Conservation (phyloP, 2,329 filamentous ascomycete species). For the Stagonosporopsis rhizophila region DNA sequence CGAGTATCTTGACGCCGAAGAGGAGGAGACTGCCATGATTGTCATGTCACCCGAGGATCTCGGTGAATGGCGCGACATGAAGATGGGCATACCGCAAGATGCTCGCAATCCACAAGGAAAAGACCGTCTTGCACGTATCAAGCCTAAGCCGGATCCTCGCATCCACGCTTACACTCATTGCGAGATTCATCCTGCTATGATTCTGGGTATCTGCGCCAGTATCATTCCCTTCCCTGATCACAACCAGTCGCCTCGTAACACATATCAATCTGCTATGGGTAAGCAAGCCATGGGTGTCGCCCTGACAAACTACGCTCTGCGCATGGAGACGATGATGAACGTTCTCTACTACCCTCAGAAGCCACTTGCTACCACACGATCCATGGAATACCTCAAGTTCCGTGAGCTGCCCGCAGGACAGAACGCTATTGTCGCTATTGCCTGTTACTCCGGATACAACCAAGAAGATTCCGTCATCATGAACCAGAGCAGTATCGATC, state of each 20-base stretch:
- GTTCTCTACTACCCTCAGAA: constrained; percentile 99
- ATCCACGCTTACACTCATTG: constrained; percentile 97
- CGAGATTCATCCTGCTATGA: constrained; percentile 99
- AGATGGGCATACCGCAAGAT: constrained; percentile 51
- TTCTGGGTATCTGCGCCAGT: constrained; percentile 95
- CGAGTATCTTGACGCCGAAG: constrained; percentile 96
- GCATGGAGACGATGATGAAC: constrained; percentile 99
- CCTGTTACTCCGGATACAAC: constrained; percentile 98
- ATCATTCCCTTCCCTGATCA: constrained; percentile 99
- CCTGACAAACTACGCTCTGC: constrained; percentile 93
- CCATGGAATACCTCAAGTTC: constrained; percentile 99
- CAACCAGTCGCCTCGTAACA: constrained; percentile 98
- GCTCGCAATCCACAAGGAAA: constrained; percentile 63
- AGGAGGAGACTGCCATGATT: constrained; percentile 99
- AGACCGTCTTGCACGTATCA: constrained; percentile 85
- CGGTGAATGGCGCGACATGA: constrained; percentile 62
- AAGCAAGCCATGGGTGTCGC: constrained; percentile 99
- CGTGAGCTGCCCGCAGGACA: constrained; percentile 95
- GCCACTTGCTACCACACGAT: constrained; percentile 90
- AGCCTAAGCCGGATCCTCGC: constrained; percentile 83
- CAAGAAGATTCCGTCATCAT: constrained; percentile 99
- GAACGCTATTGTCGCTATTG: constrained; percentile 97
- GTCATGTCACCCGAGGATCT: constrained; percentile 98
- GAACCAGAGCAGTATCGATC: constrained; percentile 99
- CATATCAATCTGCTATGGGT: constrained; percentile 99